These are phyloP conservation scores for Aspergillus carbonarius DNA, from an alignment of 2,329 filamentous ascomycete species.

Conservation along the genomic window DNA sequence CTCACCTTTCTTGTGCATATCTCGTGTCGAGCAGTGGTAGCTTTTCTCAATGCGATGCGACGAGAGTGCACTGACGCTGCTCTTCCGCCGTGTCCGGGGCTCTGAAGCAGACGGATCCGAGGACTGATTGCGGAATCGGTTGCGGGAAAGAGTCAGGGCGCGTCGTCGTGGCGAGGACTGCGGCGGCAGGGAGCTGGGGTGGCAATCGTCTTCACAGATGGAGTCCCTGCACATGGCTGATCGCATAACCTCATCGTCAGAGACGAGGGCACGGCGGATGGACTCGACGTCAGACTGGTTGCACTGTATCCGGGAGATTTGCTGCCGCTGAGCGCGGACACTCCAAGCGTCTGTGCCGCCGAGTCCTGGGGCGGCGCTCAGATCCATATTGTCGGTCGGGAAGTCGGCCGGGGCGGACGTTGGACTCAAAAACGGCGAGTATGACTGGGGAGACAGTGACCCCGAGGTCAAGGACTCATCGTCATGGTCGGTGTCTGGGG, in stretches of 20 bases:
- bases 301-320: constrained; percentile 43
- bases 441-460: constrained; percentile 55
- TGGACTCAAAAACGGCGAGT: constrained; percentile 29
- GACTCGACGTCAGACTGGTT: constrained; percentile 37
- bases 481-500: constrained; percentile 40
- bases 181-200: constrained; percentile 40
- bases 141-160: constrained; percentile 29
- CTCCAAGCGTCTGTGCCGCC: constrained; percentile 17
- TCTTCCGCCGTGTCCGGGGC: constrained; percentile 26
- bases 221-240: constrained; percentile 10
- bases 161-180: constrained; percentile 33
- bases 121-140: constrained; percentile 28
- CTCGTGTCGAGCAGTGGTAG: constrained; percentile 27
- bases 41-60: constrained; percentile 37
- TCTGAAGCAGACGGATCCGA: constrained; percentile 4
- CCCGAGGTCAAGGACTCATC: constrained; percentile 58
- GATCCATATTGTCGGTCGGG: not conserved
- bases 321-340: constrained; percentile 40
- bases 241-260: constrained; percentile 24
- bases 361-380: not conserved
- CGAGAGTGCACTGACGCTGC: constrained; percentile 25
- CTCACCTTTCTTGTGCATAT: constrained; percentile 34
- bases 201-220: constrained; percentile 31
- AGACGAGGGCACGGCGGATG: constrained; percentile 35
- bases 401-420: constrained; percentile 31